phyloP scores from a whole-genome alignment of 805 yeast genomes.

The Candida stauntonica region DNA sequence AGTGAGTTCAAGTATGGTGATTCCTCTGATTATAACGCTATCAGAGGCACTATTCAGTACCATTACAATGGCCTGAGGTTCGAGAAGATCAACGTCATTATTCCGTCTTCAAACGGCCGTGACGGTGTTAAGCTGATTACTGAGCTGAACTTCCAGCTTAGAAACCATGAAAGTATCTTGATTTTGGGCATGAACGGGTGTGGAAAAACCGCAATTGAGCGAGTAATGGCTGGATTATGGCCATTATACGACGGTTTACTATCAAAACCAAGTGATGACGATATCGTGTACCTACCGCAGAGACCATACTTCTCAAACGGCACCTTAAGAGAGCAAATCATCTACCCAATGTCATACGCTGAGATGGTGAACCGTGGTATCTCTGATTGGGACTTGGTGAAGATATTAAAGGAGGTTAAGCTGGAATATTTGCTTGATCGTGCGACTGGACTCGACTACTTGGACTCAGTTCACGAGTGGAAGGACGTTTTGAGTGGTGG shows the following conservation, averaged over 20 bases:
- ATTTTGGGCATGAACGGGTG: conserved; percentile 85
- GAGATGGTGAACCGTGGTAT: conserved; percentile 72
- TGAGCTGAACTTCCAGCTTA: conserved; percentile 54
- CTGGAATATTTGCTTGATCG: conserved; percentile 76
- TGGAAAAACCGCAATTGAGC: conserved; percentile 83
- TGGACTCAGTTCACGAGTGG: conserved; percentile 61
- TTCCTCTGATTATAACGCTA: conserved; percentile 43
- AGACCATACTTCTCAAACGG: conserved; percentile 80
- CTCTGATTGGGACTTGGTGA: conserved; percentile 64
- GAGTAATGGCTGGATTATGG: conserved; percentile 87
- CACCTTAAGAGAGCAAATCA: conserved; percentile 84
- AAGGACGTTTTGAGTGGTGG: conserved; percentile 94
- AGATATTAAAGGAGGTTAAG: conserved; percentile 69
- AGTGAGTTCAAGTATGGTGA: conserved; percentile 36
- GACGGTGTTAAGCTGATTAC: conserved; percentile 59
- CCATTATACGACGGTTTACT: conserved; percentile 81
- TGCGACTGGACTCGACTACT: conserved; percentile 43
- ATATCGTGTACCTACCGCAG: conserved; percentile 79
- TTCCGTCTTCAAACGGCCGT: conserved; percentile 63
- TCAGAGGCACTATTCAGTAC: conserved; percentile 76
- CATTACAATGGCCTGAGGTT: conserved; percentile 76
- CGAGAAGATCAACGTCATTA: conserved; percentile 76
- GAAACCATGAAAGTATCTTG: conserved; percentile 55
- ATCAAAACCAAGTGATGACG: conserved; percentile 69
- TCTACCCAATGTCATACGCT: conserved; percentile 75